Evolutionary conservation across 108 stramenopile genomes (phyloP).

Genomic region (Parmales sp.): DNA sequence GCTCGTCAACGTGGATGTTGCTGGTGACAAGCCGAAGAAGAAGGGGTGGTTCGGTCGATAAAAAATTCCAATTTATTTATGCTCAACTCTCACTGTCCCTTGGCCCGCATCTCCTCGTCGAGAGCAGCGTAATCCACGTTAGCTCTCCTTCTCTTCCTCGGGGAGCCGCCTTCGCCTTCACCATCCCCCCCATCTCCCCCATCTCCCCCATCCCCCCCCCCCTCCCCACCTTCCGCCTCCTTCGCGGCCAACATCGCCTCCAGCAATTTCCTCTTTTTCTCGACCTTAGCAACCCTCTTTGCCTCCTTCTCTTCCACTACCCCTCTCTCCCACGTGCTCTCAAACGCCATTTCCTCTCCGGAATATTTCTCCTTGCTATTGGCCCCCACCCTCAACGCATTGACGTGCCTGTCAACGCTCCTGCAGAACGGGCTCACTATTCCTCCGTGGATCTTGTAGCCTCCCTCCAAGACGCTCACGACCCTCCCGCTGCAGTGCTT

Average conservation of each 20-base stretch:
- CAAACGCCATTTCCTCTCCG: conserved; percentile 66
- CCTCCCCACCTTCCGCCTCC: background rate
- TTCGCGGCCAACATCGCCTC: background rate
- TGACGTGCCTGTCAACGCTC: conserved; percentile 73
- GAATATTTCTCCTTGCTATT: conserved; percentile 53
- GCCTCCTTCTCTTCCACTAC: conserved; percentile 71
- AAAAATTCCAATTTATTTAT: no score
- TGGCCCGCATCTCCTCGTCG: conserved; percentile 4
- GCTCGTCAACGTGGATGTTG: conserved; percentile 38
- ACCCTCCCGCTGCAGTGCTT: conserved; percentile 85
- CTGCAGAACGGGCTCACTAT: conserved; percentile 79
- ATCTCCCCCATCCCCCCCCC: background rate
- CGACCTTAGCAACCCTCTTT: conserved; percentile 62
- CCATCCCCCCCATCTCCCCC: background rate
- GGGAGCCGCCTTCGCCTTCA: background rate
- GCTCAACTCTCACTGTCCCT: background rate
- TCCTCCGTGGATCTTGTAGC: conserved; percentile 88
- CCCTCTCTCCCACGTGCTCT: conserved; percentile 67
- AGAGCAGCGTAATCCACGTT: background rate
- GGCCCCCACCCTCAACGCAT: conserved; percentile 68
- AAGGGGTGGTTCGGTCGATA: no score
- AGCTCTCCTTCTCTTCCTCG: background rate
- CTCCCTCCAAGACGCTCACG: conserved; percentile 89
- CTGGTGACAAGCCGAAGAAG: no score
- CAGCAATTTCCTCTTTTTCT: conserved; percentile 26